Evolutionary conservation across 108 stramenopile genomes (phyloP).

Genomic region (Cylindrotheca closterium): DNA sequence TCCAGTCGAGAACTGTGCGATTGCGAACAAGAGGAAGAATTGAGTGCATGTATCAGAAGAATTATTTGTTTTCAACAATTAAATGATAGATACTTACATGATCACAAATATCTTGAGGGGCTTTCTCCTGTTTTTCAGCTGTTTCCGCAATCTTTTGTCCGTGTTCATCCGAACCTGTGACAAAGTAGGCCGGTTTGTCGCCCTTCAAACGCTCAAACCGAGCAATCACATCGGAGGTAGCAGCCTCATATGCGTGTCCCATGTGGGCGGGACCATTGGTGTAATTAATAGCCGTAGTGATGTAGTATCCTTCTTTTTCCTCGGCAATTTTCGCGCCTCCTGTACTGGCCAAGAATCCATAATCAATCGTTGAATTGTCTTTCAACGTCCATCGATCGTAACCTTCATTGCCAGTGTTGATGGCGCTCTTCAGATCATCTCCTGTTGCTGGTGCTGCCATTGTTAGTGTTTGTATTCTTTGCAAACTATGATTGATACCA

Average conservation of each 20-base stretch:
- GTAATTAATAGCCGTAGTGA: constrained; percentile 99
- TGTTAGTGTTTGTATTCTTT: no score
- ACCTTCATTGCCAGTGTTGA: not conserved
- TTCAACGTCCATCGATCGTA: constrained; percentile 79
- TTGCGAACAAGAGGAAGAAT: not conserved
- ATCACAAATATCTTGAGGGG: constrained; percentile 93
- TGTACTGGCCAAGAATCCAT: constrained; percentile 52
- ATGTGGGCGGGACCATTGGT: constrained; percentile 98
- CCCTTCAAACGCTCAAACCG: constrained; percentile 81
- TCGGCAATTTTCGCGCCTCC: constrained; percentile 27
- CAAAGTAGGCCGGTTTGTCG: constrained; percentile 70
- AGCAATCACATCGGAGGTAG: constrained; percentile 91
- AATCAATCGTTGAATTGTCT: constrained; percentile 65
- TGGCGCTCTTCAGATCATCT: not conserved
- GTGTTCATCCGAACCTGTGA: constrained; percentile 98
- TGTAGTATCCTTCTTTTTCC: constrained; percentile 68
- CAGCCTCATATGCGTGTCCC: constrained; percentile 98
- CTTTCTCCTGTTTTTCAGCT: constrained; percentile 75
- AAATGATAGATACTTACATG: constrained; percentile 41
- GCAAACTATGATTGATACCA: no score
- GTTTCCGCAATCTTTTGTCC: constrained; percentile 98
- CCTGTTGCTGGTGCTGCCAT: no score
- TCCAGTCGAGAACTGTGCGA: constrained; percentile 70
- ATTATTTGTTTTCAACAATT: not conserved
- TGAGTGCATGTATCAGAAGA: not conserved